Conservation (phyloP, 2,329 filamentous ascomycete genomes). For the Fusarium caatingaense region DNA sequence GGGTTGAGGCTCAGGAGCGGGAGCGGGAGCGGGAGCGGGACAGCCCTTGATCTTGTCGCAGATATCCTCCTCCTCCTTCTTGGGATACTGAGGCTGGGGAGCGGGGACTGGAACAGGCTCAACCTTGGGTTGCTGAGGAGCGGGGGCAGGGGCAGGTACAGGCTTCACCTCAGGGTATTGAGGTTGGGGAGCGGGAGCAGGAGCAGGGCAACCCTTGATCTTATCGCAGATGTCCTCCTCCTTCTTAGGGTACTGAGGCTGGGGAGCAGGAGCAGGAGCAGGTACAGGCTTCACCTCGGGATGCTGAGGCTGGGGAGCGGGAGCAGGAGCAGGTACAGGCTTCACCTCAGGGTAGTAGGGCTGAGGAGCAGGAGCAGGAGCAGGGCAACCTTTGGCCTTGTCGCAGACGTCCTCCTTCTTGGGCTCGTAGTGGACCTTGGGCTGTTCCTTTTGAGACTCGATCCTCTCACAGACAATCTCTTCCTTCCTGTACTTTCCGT, state of each 20-base stretch:
- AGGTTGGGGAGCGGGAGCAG: neutral
- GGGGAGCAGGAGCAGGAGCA: neutral
- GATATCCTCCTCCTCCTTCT: neutral
- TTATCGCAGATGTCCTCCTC: neutral
- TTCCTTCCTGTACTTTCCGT: neutral
- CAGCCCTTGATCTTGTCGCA: neutral
- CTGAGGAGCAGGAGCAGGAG: neutral
- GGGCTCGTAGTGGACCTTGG: neutral
- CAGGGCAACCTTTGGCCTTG: neutral
- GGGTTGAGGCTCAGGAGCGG: conserved; percentile 5
- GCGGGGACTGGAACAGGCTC: neutral
- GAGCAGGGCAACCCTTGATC: neutral
- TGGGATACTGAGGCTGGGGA: neutral
- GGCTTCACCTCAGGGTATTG: conserved; percentile 6
- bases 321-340: conserved; percentile 4
- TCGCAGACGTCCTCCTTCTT: neutral
- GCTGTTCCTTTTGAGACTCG: neutral
- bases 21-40: neutral
- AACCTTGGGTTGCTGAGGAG: neutral
- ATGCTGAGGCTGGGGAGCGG: neutral
- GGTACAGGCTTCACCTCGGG: neutral
- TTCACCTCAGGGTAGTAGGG: neutral
- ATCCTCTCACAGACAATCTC: neutral
- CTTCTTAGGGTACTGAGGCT: neutral
- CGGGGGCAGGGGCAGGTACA: conserved; percentile 13